These are phyloP conservation scores for Schizophyllum commune DNA, from an alignment of 1,284 basidiomycete species.

Conservation along the genomic window DNA sequence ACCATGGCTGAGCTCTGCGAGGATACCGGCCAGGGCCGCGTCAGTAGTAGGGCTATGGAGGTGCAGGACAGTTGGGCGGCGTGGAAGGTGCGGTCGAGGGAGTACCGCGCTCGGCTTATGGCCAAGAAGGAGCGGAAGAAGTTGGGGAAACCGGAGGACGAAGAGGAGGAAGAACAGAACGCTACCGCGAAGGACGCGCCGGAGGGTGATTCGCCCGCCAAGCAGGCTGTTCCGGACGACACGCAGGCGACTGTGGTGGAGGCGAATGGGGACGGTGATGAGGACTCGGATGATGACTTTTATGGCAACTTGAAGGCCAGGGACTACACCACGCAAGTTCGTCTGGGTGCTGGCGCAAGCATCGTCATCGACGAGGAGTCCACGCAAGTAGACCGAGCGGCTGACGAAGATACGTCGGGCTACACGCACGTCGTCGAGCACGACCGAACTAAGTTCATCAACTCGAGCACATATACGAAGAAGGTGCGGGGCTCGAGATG, in stretches of 20 bases:
- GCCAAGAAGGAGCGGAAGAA: conserved; percentile 62
- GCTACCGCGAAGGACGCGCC: conserved; percentile 13
- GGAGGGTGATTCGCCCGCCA: conserved; percentile 5
- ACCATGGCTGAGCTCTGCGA: conserved; percentile 71
- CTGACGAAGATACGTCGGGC: conserved; percentile 53
- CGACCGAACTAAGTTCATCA: conserved; percentile 76
- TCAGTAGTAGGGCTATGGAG: conserved; percentile 64
- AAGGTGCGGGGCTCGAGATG: conserved; percentile 72
- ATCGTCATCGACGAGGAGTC: conserved; percentile 78
- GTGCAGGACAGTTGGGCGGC: conserved; percentile 58
- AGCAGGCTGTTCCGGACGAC: background rate
- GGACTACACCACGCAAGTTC: conserved; percentile 73
- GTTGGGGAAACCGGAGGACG: conserved; percentile 46
- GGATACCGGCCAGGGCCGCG: conserved; percentile 65
- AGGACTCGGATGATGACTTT: conserved; percentile 45
- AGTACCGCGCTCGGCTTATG: conserved; percentile 55
- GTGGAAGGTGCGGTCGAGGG: conserved; percentile 59
- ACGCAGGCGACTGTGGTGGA: conserved; percentile 14
- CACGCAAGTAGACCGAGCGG: conserved; percentile 64
- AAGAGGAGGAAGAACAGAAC: conserved; percentile 33
- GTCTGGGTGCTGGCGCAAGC: conserved; percentile 75
- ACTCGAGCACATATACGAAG: conserved; percentile 76
- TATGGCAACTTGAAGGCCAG: conserved; percentile 39
- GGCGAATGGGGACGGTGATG: conserved; percentile 59
- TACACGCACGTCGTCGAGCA: conserved; percentile 81